Conservation (phyloP, 345 rosid species). For the Murraya paniculata region DNA sequence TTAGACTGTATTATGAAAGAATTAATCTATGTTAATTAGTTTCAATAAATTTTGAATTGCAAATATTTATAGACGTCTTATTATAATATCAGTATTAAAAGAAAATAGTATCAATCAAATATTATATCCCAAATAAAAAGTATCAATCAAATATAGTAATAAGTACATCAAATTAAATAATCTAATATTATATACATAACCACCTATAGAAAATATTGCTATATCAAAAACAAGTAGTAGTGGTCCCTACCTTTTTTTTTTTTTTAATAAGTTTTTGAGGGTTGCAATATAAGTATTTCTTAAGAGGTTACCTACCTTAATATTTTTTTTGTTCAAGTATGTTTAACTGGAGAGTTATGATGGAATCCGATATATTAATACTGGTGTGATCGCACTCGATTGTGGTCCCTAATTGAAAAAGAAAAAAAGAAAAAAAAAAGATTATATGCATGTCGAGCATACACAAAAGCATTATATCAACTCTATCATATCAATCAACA, state of each 20-base stretch:
- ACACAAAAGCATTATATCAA: conserved; percentile 16
- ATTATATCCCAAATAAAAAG: neutral
- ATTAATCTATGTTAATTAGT: no score
- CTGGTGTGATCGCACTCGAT: no score
- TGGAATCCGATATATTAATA: no score
- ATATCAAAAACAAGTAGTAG: neutral
- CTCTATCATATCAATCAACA: conserved; percentile 18
- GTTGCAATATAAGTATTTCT: rapidly evolving
- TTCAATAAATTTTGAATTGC: no score
- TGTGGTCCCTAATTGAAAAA: neutral
- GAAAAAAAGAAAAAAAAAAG: conserved; percentile 6
- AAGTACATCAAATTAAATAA: neutral
- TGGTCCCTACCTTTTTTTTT: conserved; percentile 20
- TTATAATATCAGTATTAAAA: neutral
- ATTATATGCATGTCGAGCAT: conserved; percentile 5
- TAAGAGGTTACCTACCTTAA: no score
- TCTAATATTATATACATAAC: neutral
- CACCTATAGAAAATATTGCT: neutral
- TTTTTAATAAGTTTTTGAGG: no score
- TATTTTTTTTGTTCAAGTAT: no score
- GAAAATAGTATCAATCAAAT: neutral
- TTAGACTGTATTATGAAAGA: no score
- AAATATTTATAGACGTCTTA: neutral
- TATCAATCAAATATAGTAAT: neutral
- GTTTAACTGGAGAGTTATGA: no score